Evolutionary conservation across 148 eudicot species (phyloP), one percentile per base, ranked within the genome.

Genomic region (Vaccinium corymbosum): DNA sequence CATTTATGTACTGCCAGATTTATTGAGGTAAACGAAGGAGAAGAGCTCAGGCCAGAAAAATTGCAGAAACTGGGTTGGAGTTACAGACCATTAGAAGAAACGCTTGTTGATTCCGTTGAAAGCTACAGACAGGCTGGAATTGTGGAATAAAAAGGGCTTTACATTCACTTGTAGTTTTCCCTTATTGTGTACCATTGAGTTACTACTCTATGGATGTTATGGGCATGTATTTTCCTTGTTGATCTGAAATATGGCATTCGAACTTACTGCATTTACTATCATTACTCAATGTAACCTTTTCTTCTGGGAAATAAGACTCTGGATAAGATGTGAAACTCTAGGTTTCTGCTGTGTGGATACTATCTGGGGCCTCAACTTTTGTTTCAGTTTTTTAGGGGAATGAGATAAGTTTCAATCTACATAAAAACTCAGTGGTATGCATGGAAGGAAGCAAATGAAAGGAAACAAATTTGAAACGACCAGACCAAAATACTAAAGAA

Each of bases 51-150:
- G 72, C 81, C 89, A n/a, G 89, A 86, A 80, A 88, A 88, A 56
- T 74, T 90, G 85, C 84, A 86, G 76, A 83, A 72, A 25, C 78
- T 90, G 84, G 92, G 90, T 19, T 88, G 87, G 92, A 81, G 59
- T 59, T 86, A 76, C 55, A 90, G 83, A 78, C 84, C 89, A 59
- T 50, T 90, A 78, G 86, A 86, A 85, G 92, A 90, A 81, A 90
- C 89, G 46, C 80, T 90, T 1, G 57, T 81, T 20, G 90, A 90
- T 76, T 77, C 89, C 9, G 42, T 90, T 25, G 83, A 88, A 64
- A 77, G 82, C 64, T 86, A 76, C 74, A 82, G 42, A 78, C 52
- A 88, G 52, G 55, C 76, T 17, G 88, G 88, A 3, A 32, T 84
- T 56, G 8, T 88, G 68, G 78, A 73, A 77, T 85, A 29, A 64